These are phyloP conservation scores for Jasminum sambac DNA, from an alignment of 257 asterid species.

Conservation along the genomic window DNA sequence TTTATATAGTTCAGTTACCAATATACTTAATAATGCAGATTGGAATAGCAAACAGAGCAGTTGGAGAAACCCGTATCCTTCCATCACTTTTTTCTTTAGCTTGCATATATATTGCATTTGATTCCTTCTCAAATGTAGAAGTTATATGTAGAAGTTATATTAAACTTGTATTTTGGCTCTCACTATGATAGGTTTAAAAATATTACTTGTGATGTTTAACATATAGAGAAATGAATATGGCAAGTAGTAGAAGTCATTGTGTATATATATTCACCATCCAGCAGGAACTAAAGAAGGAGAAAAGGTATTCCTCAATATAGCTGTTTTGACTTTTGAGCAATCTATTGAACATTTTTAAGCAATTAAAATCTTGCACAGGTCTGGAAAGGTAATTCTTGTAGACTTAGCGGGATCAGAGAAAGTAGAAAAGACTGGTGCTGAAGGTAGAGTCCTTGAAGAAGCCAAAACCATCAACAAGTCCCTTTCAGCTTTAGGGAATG, in stretches of 20 bases:
- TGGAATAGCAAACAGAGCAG: conserved; percentile 85
- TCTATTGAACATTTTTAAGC: conserved; percentile 16
- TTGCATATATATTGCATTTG: background rate
- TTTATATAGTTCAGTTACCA: conserved; percentile 18
- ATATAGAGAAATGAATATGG: conserved; percentile 69
- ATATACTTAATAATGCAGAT: conserved; percentile 43
- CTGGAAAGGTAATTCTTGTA: conserved; percentile 74
- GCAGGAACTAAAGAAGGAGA: conserved; percentile 56
- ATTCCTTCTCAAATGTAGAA: background rate
- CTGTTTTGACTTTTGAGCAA: conserved; percentile 1
- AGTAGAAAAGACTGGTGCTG: conserved; percentile 89
- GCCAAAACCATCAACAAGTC: conserved; percentile 89
- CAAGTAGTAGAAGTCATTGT: conserved; percentile 91
- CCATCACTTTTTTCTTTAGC: conserved; percentile 7
- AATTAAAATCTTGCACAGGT: conserved; percentile 39
- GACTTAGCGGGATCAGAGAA: conserved; percentile 96
- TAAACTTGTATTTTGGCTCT: conserved; percentile 9
- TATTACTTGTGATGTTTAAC: conserved; percentile 31
- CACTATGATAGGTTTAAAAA: conserved; percentile 12
- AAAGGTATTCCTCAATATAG: conserved; percentile 39
- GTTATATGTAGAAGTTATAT: background rate
- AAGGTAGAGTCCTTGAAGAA: conserved; percentile 86
- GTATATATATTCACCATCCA: conserved; percentile 57
- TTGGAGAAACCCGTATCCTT: conserved; percentile 89
- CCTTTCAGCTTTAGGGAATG: conserved; percentile 84